Conservation (phyloP, 257 asterid genomes). For the Ilex aquifolium region DNA sequence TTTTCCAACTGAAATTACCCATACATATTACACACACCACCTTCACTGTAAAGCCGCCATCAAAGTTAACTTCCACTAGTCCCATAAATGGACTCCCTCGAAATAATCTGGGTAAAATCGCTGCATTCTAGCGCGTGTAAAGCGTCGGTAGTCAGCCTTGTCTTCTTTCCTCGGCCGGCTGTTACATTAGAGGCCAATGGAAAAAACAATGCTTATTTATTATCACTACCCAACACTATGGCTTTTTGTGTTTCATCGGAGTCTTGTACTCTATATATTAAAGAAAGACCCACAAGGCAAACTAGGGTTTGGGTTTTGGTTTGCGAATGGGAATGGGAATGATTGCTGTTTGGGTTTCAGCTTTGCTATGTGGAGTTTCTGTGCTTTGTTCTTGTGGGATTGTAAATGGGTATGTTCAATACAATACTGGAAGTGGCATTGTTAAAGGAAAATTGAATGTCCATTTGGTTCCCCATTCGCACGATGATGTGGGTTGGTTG, state of each 20-base stretch:
- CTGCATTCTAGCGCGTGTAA: too few species aligned
- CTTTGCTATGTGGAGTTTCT: slow-evolving; percentile 24
- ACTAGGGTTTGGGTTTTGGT: neutral
- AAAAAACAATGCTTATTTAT: neutral
- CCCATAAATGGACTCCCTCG: too few species aligned
- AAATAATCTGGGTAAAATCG: too few species aligned
- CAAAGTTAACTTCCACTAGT: too few species aligned
- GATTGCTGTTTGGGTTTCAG: slow-evolving; percentile 13
- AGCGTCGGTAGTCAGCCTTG: too few species aligned
- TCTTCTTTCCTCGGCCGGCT: too few species aligned
- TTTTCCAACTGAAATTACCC: too few species aligned
- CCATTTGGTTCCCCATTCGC: slow-evolving; percentile 86
- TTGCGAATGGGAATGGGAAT: slow-evolving; percentile 27
- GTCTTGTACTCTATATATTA: too few species aligned
- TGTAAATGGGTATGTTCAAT: slow-evolving; percentile 35
- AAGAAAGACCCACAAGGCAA: too few species aligned
- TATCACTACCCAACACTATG: neutral
- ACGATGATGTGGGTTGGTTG: slow-evolving; percentile 95
- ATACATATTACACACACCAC: too few species aligned
- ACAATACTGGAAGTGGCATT: slow-evolving; percentile 53
- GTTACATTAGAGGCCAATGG: too few species aligned
- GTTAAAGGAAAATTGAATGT: slow-evolving; percentile 77
- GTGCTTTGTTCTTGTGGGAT: slow-evolving; percentile 23
- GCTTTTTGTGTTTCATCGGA: neutral
- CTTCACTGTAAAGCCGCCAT: too few species aligned